These are phyloP conservation scores for Amphibolis antarctica DNA, from an alignment of 106 monocot genomes.

Conservation along the genomic window DNA sequence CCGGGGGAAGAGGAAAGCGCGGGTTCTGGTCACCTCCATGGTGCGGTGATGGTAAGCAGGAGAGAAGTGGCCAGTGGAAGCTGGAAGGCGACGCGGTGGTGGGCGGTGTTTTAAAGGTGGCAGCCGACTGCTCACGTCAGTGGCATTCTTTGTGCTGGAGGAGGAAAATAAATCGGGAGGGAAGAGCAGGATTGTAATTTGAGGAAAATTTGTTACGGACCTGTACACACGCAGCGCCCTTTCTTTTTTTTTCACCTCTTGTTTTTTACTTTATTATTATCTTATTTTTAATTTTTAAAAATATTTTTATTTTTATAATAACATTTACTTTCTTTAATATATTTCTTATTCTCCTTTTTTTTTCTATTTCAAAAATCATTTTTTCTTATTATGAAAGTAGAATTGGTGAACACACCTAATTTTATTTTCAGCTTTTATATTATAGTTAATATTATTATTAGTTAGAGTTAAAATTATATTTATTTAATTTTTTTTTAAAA, in stretches of 20 bases:
- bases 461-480: too few species aligned
- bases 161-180: background rate
- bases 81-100: background rate
- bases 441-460: too few species aligned
- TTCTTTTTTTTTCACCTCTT: background rate
- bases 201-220: background rate
- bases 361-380: too few species aligned
- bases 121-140: background rate
- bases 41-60: background rate
- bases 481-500: too few species aligned
- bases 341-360: too few species aligned
- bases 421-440: too few species aligned
- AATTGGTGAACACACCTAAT: too few species aligned
- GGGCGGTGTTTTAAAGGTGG: background rate
- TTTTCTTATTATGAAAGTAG: too few species aligned
- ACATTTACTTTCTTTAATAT: too few species aligned
- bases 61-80: background rate
- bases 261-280: too few species aligned
- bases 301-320: too few species aligned
- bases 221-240: background rate
- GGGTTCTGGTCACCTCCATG: slow-evolving; percentile 13
- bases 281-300: too few species aligned
- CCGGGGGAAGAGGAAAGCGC: background rate
- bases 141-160: background rate
- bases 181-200: background rate